Base-by-base conservation (phyloP, 148 eudicot species). In the Chenopodium berlandieri region DNA sequence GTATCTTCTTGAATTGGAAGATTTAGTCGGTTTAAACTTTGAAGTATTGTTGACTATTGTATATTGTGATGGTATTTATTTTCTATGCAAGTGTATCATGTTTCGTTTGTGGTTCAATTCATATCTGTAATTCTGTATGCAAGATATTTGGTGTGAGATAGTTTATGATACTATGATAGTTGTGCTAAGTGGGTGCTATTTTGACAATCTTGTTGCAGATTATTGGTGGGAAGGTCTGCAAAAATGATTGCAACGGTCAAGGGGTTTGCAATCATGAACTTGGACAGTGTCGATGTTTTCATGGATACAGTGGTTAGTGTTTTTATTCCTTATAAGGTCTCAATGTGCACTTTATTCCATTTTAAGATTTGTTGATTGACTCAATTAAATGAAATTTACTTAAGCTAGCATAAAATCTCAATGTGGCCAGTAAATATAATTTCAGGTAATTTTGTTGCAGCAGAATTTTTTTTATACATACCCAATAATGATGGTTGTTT, bases 261-360 rank as follows among this genome's bases (percentile, higher is more conserved):
- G 99, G 99, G 78, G 86, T 93, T 78, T 95, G 99, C 75, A 92
- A 95, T 86, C 85, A 69, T 79, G 92, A 91, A 69, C 85, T 90
- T 78, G 97, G 97, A 82, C 86, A 89, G 83, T 95, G 97, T 83
- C 89, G 87, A 67, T 95, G 99, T 87, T 95, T 93, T 86, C 94
- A 91, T 83, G 97, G 99, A 79, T 95, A 88, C 79, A 85, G 82
- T 31, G 97, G 97, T 95, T 48, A 89, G 97, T 89, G 56, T 44
- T 83, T 31, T 27, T 50, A 50, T 63, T 47, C n/a, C 40, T 22
- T 73, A 13, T 2, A 25, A 46, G 63, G 62, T 19, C 40, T 10
- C 7, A 13, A 40, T 37, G 11, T 73, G 81, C 73, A 50, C 40
- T 6, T 69, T 56, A n/a, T 23, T 11, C 71, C 12, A n/a, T 48